A percentile compares a stretch with the other conserved stretches of the same genome.
phyloP scores from a whole-genome alignment of 1,284 basidiomycete species.

The Ceratobasidium sp. region DNA sequence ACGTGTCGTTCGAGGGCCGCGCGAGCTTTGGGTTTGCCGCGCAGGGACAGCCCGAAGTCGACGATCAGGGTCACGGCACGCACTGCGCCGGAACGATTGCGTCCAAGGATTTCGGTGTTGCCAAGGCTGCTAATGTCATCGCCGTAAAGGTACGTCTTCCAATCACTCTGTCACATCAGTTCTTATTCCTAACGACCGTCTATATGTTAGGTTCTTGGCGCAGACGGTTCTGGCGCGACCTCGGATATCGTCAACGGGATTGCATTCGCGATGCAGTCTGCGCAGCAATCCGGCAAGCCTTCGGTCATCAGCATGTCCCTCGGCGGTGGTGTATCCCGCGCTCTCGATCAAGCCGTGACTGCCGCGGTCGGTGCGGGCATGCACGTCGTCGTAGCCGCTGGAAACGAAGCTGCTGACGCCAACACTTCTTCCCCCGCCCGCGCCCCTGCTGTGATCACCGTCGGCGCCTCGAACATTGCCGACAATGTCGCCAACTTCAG shows the following conservation, averaged over 20 bases:
- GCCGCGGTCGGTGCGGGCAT: conserved; percentile 43
- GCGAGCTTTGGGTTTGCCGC: conserved; percentile 61
- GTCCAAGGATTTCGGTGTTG: conserved; percentile 85
- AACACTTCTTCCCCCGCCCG: conserved; percentile 54
- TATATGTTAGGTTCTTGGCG: no score
- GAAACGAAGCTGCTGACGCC: conserved; percentile 51
- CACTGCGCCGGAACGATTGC: conserved; percentile 56
- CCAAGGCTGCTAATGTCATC: conserved; percentile 90
- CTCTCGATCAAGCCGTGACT: conserved; percentile 44
- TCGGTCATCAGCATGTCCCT: conserved; percentile 45
- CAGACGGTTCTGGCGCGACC: conserved; percentile 93
- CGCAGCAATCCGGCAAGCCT: conserved; percentile 7
- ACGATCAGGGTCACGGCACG: conserved; percentile 43
- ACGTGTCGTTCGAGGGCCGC: conserved; percentile 67
- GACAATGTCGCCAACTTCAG: conserved; percentile 81
- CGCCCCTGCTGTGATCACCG: conserved; percentile 53
- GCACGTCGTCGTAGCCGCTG: conserved; percentile 46
- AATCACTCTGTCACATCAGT: no score
- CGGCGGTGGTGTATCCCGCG: conserved; percentile 27
- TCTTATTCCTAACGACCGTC: no score
- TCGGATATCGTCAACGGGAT: conserved; percentile 60
- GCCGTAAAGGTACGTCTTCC: conserved; percentile 99
- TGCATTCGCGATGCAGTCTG: conserved; percentile 42
- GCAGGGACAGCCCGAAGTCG: conserved; percentile 56
- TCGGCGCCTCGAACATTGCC: conserved; percentile 54